These are phyloP conservation scores for Bromus sterilis DNA, from an alignment of 176 grass and related monocot species.

Conservation along the genomic window DNA sequence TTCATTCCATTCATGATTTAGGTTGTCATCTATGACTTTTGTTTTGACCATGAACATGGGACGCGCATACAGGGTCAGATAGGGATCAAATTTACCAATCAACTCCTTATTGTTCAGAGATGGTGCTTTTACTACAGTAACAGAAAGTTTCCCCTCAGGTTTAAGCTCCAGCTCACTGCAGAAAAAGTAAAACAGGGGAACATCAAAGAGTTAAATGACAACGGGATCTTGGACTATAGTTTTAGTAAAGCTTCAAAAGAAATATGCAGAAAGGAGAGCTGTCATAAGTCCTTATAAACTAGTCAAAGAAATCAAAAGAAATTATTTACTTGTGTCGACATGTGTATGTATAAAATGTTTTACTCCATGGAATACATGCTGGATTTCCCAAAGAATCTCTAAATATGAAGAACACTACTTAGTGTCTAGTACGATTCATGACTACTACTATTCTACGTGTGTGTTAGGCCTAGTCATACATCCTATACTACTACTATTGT, in stretches of 20 bases:
- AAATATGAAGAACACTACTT: not conserved
- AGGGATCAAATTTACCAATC: constrained; percentile 98
- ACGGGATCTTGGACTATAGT: not conserved
- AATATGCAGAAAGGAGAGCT: not conserved
- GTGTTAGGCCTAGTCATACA: no score
- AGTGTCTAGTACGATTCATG: not conserved
- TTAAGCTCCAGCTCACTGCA: constrained; percentile 85
- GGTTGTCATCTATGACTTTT: constrained; percentile 63
- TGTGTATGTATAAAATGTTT: not conserved
- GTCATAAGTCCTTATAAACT: not conserved
- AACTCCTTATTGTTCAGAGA: no score
- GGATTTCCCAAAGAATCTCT: not conserved
- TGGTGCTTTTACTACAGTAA: no score
- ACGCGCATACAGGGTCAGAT: constrained; percentile 68
- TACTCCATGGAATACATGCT: not conserved
- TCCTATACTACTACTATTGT: no score
- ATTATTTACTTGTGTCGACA: not conserved
- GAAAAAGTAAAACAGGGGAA: constrained; percentile 7
- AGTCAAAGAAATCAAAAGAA: not conserved
- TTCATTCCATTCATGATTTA: no score
- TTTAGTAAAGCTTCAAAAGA: not conserved
- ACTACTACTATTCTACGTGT: no score
- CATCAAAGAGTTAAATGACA: not conserved
- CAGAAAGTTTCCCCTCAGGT: no score
- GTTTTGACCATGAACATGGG: constrained; percentile 94